A percentile compares a stretch with the other conserved stretches of the same genome.
Conservation (phyloP, 768 basidiomycete genomes). For the Naganishia onofrii region DNA sequence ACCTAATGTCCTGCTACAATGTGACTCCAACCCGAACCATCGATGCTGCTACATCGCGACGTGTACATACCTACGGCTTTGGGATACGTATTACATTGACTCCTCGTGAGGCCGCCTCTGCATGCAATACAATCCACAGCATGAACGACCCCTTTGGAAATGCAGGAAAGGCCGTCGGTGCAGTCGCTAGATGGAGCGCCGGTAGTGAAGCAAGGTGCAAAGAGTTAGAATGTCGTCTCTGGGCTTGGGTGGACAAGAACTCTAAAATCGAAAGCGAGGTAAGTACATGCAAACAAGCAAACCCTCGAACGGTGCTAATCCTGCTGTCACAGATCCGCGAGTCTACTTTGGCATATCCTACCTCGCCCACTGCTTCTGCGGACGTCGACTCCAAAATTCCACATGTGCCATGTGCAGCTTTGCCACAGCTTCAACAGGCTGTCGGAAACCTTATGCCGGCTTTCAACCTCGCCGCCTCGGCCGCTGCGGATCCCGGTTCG, state of each 20-base stretch:
- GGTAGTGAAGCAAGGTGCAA: constrained; percentile 42
- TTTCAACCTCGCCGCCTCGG: constrained; percentile 7
- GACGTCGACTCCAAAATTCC: constrained; percentile 22
- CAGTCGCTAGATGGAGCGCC: constrained; percentile 48
- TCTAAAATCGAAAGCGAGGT: constrained; percentile 1
- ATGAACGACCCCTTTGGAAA: constrained; percentile 32
- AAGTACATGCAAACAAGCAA: neutral
- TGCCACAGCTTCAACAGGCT: constrained; percentile 22
- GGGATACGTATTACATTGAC: constrained; percentile 46
- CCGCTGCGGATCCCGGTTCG: neutral
- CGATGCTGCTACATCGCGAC: constrained; percentile 38
- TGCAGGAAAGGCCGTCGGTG: constrained; percentile 46
- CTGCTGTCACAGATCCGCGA: neutral
- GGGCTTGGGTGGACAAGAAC: constrained; percentile 17
- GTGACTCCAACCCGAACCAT: constrained; percentile 47
- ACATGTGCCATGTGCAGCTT: constrained; percentile 17
- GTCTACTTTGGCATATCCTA: neutral
- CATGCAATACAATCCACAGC: constrained; percentile 42
- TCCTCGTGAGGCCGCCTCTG: constrained; percentile 37
- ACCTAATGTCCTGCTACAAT: constrained; percentile 33
- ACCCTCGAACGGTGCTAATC: neutral
- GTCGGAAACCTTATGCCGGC: constrained; percentile 23
- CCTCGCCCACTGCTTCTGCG: neutral
- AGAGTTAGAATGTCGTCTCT: constrained; percentile 31
- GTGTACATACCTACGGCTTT: constrained; percentile 47